Evolutionary conservation across 139 green algal genomes (phyloP), one percentile per base, ranked within the genome.

Genomic region (Micractinium sp.): DNA sequence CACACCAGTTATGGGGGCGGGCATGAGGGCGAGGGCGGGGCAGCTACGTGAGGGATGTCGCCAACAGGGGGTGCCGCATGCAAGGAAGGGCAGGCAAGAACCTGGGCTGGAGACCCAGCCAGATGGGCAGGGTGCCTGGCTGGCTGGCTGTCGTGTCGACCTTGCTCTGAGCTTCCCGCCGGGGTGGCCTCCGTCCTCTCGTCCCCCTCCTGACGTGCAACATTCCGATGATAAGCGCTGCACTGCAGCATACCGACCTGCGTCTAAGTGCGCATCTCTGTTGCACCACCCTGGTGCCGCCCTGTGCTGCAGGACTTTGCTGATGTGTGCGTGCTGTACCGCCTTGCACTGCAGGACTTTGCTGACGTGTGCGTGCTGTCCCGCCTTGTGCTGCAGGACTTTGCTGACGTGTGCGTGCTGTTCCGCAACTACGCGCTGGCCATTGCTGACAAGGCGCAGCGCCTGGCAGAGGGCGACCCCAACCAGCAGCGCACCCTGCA

Each of bases 401-500:
- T 80, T 76, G 76, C 15, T 0, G 90, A 93, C 53, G 84, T 67
- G 36, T 82, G 73, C 36, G 19, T 60, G 29, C 39, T 88, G 14
- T 93, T 93, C n/a, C 71, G 33, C 12, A 71, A 82, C 66, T 91
- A 90, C 67, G 73, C 87, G 1, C 38, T 18, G 14, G 35, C 35
- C 15, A 53, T 93, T 29, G 79, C 75, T 4, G 76, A 41, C 27
- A 90, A 87, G n/a, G 90, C 87, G 36, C 69, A 41, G 56, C 74
- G 38, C 35, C 63, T 56, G 22, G 85, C 85, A 23, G 29, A 31
- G 33, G 78, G 67, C n/a, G 69, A 73, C 75, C 56, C 81, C 61
- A 84, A 85, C 75, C 89, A 77, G 36, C 41, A 90, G 41, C 27
- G 29, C 36, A 87, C 83, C 31, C 4, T 80, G 27, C 33, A 87